Percentiles rank a stretch among this genome's conserved stretches.
Conservation (phyloP, 2,329 filamentous ascomycete species). For the Lithohypha guttulata region DNA sequence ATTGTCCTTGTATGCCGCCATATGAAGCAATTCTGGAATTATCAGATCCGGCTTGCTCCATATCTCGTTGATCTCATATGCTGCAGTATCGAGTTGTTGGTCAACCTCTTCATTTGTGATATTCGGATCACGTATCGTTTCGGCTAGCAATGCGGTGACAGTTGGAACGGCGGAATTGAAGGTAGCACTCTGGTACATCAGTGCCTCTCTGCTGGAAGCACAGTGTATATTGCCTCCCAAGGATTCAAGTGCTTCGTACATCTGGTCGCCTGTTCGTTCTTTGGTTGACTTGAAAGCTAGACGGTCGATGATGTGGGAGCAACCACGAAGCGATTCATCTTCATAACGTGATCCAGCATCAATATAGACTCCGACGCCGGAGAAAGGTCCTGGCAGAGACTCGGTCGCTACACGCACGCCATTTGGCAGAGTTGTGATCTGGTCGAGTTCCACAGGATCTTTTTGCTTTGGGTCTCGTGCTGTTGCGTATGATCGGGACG, state of each 20-base stretch:
- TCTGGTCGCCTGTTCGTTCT: constrained; percentile 62
- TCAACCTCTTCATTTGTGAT: constrained; percentile 80
- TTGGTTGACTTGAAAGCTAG: constrained; percentile 86
- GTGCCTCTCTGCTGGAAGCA: constrained; percentile 82
- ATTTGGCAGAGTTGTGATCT: constrained; percentile 81
- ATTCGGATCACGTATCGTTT: constrained; percentile 78
- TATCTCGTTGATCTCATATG: constrained; percentile 94
- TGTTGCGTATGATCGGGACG: constrained; percentile 19
- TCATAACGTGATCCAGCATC: constrained; percentile 94
- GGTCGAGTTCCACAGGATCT: constrained; percentile 76
- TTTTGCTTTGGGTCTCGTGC: constrained; percentile 17
- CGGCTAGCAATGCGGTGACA: constrained; percentile 74
- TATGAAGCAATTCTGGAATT: constrained; percentile 86
- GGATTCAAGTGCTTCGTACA: constrained; percentile 77
- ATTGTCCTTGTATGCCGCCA: constrained; percentile 91
- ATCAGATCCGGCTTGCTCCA: constrained; percentile 97
- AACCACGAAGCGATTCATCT: constrained; percentile 69
- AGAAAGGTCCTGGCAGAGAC: constrained; percentile 85
- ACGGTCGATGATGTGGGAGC: constrained; percentile 92
- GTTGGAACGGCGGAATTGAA: constrained; percentile 87
- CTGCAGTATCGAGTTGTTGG: constrained; percentile 78
- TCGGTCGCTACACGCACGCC: constrained; percentile 91
- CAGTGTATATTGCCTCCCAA: constrained; percentile 95
- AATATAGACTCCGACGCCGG: constrained; percentile 89
- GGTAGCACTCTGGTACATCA: constrained; percentile 98